phyloP scores from a whole-genome alignment of 192 early-diverging fungal species.

The Chytriomyces confervae region DNA sequence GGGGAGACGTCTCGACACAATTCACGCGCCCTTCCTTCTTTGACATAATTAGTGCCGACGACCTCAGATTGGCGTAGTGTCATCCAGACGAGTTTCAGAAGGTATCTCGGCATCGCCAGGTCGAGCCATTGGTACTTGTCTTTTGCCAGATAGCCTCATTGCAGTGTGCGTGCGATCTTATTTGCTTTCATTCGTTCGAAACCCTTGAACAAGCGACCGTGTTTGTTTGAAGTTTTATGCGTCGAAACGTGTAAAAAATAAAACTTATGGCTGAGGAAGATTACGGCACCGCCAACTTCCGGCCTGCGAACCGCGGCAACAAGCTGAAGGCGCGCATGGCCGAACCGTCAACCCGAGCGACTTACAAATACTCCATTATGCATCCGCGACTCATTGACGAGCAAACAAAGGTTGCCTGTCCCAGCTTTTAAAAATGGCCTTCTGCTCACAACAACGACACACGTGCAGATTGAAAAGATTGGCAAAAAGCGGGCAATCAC shows the following conservation, averaged over 20 bases:
- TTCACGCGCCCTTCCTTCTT: too few relatives aligned
- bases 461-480: conserved; percentile 28
- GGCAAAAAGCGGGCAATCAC: conserved; percentile 29
- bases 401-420: conserved; percentile 1
- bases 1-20: too few relatives aligned
- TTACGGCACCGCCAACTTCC: conserved; percentile 31
- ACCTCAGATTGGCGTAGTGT: too few relatives aligned
- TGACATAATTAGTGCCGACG: too few relatives aligned
- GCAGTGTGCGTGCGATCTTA: too few relatives aligned
- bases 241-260: neutral
- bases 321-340: conserved; percentile 55
- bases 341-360: conserved; percentile 21
- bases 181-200: too few relatives aligned
- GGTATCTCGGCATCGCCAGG: too few relatives aligned
- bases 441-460: conserved; percentile 10
- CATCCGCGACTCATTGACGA: conserved; percentile 26
- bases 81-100: too few relatives aligned
- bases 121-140: too few relatives aligned
- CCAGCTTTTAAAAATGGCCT: neutral
- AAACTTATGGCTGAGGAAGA: conserved; percentile 27
- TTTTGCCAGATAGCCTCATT: too few relatives aligned
- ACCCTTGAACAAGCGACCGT: too few relatives aligned
- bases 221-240: too few relatives aligned
- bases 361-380: conserved; percentile 28
- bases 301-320: conserved; percentile 69